Evolutionary conservation across 1,284 basidiomycete genomes (phyloP).

Genomic region (Ceratobasidium sp.): DNA sequence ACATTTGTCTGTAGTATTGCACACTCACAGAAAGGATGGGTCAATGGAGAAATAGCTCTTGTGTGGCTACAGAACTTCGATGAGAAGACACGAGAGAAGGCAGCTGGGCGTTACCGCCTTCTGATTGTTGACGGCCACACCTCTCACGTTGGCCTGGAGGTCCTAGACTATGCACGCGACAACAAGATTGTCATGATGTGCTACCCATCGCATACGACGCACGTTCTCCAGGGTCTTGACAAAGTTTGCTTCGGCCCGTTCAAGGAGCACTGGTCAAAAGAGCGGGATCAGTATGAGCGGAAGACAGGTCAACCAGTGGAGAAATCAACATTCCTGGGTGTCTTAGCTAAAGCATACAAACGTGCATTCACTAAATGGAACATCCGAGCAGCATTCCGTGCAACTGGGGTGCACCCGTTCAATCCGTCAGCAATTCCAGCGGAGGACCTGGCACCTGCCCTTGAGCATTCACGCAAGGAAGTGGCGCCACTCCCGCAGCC

Average conservation of each 20-base stretch:
- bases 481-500: constrained; percentile 3
- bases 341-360: background rate
- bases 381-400: constrained; percentile 35
- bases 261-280: constrained; percentile 40
- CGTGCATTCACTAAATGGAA: constrained; percentile 15
- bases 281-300: constrained; percentile 49
- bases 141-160: constrained; percentile 58
- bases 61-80: constrained; percentile 60
- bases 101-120: constrained; percentile 52
- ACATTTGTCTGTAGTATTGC: constrained; percentile 49
- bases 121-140: constrained; percentile 61
- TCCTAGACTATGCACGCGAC: constrained; percentile 56
- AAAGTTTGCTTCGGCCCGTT: constrained; percentile 44
- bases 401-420: constrained; percentile 34
- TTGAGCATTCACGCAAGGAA: background rate
- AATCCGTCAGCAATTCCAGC: background rate
- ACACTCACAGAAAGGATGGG: constrained; percentile 53
- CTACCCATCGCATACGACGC: constrained; percentile 58
- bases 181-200: constrained; percentile 58
- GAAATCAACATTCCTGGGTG: constrained; percentile 54
- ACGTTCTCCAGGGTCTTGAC: constrained; percentile 49
- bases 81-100: constrained; percentile 56
- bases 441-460: background rate
- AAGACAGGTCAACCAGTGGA: constrained; percentile 46
- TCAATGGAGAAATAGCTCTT: constrained; percentile 52